Evolutionary conservation across 495 filamentous ascomycete species (phyloP).

Genomic region (Aspergillus indologenus): DNA sequence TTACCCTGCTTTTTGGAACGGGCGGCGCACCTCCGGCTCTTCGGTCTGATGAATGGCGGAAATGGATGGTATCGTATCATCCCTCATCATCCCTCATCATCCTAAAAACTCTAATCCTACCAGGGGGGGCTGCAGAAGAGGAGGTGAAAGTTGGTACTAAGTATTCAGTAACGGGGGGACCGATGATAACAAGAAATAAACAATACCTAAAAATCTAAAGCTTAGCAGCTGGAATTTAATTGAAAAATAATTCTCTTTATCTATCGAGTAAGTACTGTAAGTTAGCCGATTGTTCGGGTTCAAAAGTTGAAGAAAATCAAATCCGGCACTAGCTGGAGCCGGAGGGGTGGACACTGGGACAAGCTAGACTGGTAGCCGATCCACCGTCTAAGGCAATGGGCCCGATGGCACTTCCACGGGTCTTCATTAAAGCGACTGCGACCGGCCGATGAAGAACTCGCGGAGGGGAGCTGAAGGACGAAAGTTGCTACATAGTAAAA

Average conservation of each 20-base stretch:
- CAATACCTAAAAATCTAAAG: not conserved
- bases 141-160: too few relatives aligned
- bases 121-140: too few relatives aligned
- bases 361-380: conserved; percentile 11
- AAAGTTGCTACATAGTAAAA: not conserved
- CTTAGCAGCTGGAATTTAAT: too few relatives aligned
- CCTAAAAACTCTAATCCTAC: not conserved
- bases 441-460: conserved; percentile 9
- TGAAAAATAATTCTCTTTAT: too few relatives aligned
- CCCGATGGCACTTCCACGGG: not conserved
- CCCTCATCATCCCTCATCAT: not conserved
- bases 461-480: conserved; percentile 2
- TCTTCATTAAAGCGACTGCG: conserved; percentile 12
- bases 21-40: not conserved
- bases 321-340: conserved; percentile 13
- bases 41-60: not conserved
- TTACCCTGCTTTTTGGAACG: not conserved
- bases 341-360: conserved; percentile 18
- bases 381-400: conserved; percentile 14
- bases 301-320: not conserved
- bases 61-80: not conserved
- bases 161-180: too few relatives aligned
- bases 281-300: not conserved
- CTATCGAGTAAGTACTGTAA: too few relatives aligned
- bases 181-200: not conserved